phyloP scores from a whole-genome alignment of 805 yeast species.

The Kazachstania kunashirensis region DNA sequence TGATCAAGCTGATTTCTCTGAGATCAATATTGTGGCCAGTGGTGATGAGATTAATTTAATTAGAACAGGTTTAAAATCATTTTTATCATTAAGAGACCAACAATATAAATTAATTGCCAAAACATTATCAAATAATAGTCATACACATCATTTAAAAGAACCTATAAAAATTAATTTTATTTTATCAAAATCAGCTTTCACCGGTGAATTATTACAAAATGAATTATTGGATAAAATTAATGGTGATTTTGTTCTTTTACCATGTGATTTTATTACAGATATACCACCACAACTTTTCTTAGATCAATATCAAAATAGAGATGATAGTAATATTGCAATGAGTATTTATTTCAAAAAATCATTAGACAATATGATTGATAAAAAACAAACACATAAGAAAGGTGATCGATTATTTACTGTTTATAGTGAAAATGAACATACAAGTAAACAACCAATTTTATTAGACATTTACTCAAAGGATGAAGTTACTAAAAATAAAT shows the following conservation, averaged over 20 bases:
- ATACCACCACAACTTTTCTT: constrained; percentile 82
- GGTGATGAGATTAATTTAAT: constrained; percentile 40
- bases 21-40: constrained; percentile 54
- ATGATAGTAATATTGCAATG: constrained; percentile 59
- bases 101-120: constrained; percentile 22
- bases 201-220: constrained; percentile 51
- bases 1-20: constrained; percentile 68
- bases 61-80: constrained; percentile 39
- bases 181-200: constrained; percentile 39
- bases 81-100: constrained; percentile 34
- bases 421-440: constrained; percentile 41
- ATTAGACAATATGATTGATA: constrained; percentile 71
- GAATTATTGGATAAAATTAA: constrained; percentile 36
- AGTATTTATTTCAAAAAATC: constrained; percentile 67
- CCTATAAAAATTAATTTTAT: constrained; percentile 35
- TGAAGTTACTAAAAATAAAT: constrained; percentile 60
- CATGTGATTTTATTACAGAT: constrained; percentile 91
- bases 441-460: constrained; percentile 33
- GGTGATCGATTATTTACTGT: constrained; percentile 45
- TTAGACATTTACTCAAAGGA: constrained; percentile 66
- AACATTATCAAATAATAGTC: constrained; percentile 16
- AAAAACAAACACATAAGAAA: constrained; percentile 35
- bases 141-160: constrained; percentile 22
- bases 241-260: constrained; percentile 66
- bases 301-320: constrained; percentile 71